Base-by-base conservation (phyloP, 2,329 filamentous ascomycete genomes). In the Fusarium sambucinum region DNA sequence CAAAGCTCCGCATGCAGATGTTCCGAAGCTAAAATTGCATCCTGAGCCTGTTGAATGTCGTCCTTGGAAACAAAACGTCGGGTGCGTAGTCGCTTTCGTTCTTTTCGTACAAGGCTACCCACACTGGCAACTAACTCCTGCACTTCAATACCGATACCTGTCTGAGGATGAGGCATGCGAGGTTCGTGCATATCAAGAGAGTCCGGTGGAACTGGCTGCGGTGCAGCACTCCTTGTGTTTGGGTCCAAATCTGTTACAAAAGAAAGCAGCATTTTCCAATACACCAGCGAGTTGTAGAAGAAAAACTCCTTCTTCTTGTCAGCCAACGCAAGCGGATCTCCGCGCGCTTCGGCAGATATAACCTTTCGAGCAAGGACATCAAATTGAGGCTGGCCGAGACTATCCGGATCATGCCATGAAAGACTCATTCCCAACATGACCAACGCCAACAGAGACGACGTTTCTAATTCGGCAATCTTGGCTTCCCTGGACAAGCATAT, bases 351-450 rank as follows among this genome's bases (percentile, higher is more conserved):
- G 7, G 70, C 53, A 16, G 70, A 55, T 6, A 64, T 38, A 10
- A 70, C 56, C 32, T 58, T 66, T 11, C 63, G 58, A 6, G 70
- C 62, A 6, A 72, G 57, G 11, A 71, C 55, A 7, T 72, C 54
- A 12, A 70, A 72, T 55, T 72, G 67, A 3, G 29, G 6, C 25
- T 66, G 58, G 12, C 87, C 87, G 6, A 89, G 78, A 50, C 86
- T 85, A 38, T 78, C 81, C 17, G 85, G 81, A 45, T 88, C 82
- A 56, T 89, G 86, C 87, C 87, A 89, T 35, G 84, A 84, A 7
- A 87, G 86, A 2, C 85, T 87, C 56, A 87, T 83, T 4, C 87
- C 87, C 1, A 89, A 81, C 70, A 89, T 82, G 40, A 89, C 81
- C 30, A 89, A 78, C 5, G 85, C 85, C n/a, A 89, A 71, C 12